phyloP scores from a whole-genome alignment of 148 eudicot genomes.

The Fallopia convolvulus region DNA sequence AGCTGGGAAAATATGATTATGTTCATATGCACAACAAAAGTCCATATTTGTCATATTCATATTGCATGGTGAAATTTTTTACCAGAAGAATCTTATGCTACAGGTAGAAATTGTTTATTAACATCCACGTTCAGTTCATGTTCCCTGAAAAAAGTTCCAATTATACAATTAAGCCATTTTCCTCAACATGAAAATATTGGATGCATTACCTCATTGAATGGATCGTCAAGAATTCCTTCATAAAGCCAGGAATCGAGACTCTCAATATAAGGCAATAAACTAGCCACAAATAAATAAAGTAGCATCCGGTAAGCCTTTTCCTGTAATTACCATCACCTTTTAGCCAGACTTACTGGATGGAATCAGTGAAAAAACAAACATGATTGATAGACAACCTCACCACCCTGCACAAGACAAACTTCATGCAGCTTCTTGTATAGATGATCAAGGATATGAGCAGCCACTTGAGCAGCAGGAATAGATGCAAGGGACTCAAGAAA shows the following conservation, averaged over 20 bases:
- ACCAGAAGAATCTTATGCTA: background rate
- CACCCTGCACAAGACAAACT: constrained; percentile 75
- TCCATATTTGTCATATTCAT: background rate
- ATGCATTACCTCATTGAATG: constrained; percentile 78
- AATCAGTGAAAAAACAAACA: background rate
- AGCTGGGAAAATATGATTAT: background rate
- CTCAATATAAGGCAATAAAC: constrained; percentile 70
- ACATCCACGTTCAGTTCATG: background rate
- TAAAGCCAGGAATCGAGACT: constrained; percentile 87
- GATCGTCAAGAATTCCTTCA: constrained; percentile 93
- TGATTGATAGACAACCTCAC: constrained; percentile 48
- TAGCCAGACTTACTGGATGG: constrained; percentile 9
- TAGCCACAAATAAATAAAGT: constrained; percentile 67
- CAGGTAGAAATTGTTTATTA: background rate
- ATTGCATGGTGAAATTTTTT: background rate
- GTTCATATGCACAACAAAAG: constrained; percentile 1
- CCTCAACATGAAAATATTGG: background rate
- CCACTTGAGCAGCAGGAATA: constrained; percentile 65
- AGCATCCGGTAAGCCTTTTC: constrained; percentile 85
- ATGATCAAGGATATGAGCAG: constrained; percentile 69
- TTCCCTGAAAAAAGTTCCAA: background rate
- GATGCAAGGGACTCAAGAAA: constrained; percentile 44
- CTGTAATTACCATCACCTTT: constrained; percentile 38
- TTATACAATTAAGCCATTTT: background rate
- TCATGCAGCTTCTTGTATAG: constrained; percentile 71